phyloP scores from a whole-genome alignment of 352 stramenopile genomes.

The Globisporangium uncinulatum region DNA sequence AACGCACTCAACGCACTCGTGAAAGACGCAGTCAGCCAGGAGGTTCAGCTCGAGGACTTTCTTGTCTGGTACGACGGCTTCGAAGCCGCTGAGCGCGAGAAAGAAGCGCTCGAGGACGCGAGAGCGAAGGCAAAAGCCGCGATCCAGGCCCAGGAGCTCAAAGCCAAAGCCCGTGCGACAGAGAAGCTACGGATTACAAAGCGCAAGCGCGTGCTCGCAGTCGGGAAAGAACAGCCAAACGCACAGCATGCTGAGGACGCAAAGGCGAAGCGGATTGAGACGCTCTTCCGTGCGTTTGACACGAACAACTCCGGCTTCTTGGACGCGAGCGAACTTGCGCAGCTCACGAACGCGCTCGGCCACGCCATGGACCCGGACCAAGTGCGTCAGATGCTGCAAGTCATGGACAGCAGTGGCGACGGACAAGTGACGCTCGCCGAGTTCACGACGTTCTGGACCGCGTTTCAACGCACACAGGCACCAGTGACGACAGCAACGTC shows the following conservation, averaged over 20 bases:
- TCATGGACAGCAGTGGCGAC: slow-evolving; percentile 63
- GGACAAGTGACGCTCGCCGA: slow-evolving; percentile 51
- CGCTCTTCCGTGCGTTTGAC: slow-evolving; percentile 59
- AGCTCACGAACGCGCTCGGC: slow-evolving; percentile 39
- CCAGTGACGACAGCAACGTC: background rate
- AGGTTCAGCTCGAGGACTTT: slow-evolving; percentile 43
- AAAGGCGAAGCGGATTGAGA: slow-evolving; percentile 25
- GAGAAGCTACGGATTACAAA: slow-evolving; percentile 26
- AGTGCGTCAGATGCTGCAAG: slow-evolving; percentile 43
- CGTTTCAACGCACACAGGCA: slow-evolving; percentile 33
- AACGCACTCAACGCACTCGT: slow-evolving; percentile 44
- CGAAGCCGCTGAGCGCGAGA: slow-evolving; percentile 36
- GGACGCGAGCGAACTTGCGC: slow-evolving; percentile 42
- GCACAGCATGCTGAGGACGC: slow-evolving; percentile 9
- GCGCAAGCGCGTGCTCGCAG: slow-evolving; percentile 23
- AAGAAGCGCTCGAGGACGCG: slow-evolving; percentile 35
- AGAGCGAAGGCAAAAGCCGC: slow-evolving; percentile 38
- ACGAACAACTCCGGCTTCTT: slow-evolving; percentile 46
- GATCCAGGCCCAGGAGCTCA: slow-evolving; percentile 30
- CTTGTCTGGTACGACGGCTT: slow-evolving; percentile 50
- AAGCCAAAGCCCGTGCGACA: slow-evolving; percentile 33
- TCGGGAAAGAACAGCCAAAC: slow-evolving; percentile 8
- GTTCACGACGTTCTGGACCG: slow-evolving; percentile 64
- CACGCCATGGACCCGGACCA: slow-evolving; percentile 37
- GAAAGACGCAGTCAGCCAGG: slow-evolving; percentile 20